Percentiles rank a stretch among this genome's conserved stretches.
phyloP scores from a whole-genome alignment of 805 yeast species.

The Wickerhamomyces kurtzmanii region DNA sequence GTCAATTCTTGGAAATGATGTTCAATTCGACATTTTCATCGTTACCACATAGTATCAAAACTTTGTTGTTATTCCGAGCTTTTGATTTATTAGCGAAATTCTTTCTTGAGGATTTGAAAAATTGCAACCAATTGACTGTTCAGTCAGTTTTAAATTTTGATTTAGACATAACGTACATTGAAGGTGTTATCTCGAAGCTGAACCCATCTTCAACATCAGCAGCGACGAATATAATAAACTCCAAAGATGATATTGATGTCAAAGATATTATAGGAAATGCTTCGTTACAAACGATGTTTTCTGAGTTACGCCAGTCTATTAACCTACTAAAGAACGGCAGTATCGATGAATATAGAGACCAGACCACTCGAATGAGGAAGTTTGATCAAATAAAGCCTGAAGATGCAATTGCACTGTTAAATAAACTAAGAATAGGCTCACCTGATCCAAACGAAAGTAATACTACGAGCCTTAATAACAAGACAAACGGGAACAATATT shows the following conservation, averaged over 20 bases:
- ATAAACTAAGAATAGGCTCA: slow-evolving; percentile 32
- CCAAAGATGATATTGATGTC: neutral
- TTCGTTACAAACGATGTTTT: slow-evolving; percentile 63
- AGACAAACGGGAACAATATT: slow-evolving; percentile 17
- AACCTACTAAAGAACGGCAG: slow-evolving; percentile 58
- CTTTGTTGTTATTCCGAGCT: slow-evolving; percentile 75
- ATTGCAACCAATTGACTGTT: slow-evolving; percentile 38
- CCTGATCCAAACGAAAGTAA: too few relatives aligned
- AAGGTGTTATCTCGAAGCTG: slow-evolving; percentile 29
- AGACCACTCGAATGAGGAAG: slow-evolving; percentile 45
- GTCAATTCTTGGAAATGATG: slow-evolving; percentile 75
- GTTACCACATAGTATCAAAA: slow-evolving; percentile 68
- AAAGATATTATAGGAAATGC: slow-evolving; percentile 16
- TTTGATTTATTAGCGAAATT: slow-evolving; percentile 76
- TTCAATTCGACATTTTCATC: slow-evolving; percentile 78
- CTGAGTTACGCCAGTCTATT: slow-evolving; percentile 73
- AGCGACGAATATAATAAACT: neutral
- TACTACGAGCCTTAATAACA: too few relatives aligned
- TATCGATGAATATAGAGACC: slow-evolving; percentile 52
- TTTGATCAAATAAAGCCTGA: slow-evolving; percentile 71
- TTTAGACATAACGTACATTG: slow-evolving; percentile 70
- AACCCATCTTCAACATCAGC: slow-evolving; percentile 16
- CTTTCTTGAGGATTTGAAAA: slow-evolving; percentile 49
- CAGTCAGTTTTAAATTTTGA: slow-evolving; percentile 72
- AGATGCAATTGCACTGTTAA: slow-evolving; percentile 51